Base-by-base conservation (phyloP, 352 stramenopile genomes). In the Globisporangium solare region DNA sequence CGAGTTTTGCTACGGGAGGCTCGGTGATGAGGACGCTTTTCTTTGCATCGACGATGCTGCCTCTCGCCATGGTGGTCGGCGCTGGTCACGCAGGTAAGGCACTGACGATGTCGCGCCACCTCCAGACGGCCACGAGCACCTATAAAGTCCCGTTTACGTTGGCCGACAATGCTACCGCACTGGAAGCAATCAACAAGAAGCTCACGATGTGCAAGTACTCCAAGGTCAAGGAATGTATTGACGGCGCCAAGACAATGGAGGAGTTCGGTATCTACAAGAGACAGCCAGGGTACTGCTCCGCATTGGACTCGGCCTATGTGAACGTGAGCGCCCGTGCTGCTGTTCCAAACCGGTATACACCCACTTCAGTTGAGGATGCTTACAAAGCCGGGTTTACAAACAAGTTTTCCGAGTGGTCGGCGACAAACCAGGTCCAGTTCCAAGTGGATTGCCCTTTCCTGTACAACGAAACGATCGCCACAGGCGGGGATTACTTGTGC, bases 121-220 rank as follows among this genome's bases (percentile, higher is more conserved):
- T 62, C 22, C 39, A 41, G 5, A 15, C 51, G 17, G 41, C n/a
- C 39, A n/a, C 39, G 39, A 43, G 7, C 21, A 41, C 21, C 20
- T 22, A 35, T 8, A 60, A 60, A 24, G 63, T 78, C 12, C 71
- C 73, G 17, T 78, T 66, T 56, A 76, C 61, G 6, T 64, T 80
- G 21, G 64, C 70, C 1, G 70, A 79, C 40, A 83, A 81, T 21
- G 58, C 47, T 14, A 77, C 66, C 17, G 47, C 63, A 6, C 46
- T 83, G 18, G 62, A 59, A 18, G 18, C 59, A 17, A 50, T 79
- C 41, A 22, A 61, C n/a, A 45, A 58, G n/a, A 54, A 81, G 45
- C 66, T 85, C 10, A 73, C 70, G 48, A 75, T 66, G 64, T 88
- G 79, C 68, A 83, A 57, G 49, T 89, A 86, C 61, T 84, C 79